Base-by-base conservation (phyloP, 106 monocot species). In the Platanthera zijinensis region DNA sequence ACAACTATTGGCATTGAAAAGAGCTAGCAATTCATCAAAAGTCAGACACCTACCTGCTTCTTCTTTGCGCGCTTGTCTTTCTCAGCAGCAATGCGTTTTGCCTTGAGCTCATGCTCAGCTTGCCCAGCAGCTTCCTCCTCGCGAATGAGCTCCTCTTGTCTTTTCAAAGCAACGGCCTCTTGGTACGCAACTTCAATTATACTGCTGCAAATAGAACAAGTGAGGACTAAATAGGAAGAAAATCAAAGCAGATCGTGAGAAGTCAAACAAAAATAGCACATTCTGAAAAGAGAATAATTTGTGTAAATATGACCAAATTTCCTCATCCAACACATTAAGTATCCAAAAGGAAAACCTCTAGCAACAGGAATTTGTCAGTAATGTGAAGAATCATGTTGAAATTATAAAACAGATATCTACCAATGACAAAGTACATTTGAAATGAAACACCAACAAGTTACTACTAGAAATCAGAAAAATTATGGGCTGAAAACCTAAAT, bases 131-230 rank as follows among this genome's bases (percentile, higher is more conserved):
- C 90, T 81, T 97, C 96, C 80, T 97, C 96, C 82, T 97, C 96
- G 68, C 96, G 91, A 83, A 97, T 97, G 25, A 97, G 91, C 63
- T 97, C 96, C 79, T 97, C 96, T 79, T 94, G 96, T 72, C 93
- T 91, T 82, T 91, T 93, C 30, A 97, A 79, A 76, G 96, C 93
- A 80, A 97, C 86, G 50, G 93, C 96, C 74, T 97, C 96, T 53
- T 97, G 89, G 80, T 97, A 88, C 12, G 91, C 87, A 80, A 91
- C 90, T 56, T 97, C 96, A 79, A 97, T 94, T 80, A 82, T 84
- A 87, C 96, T 97, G 91, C 83, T 86, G 80, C 49, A 77, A 72
- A 74, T 19, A 83, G 39, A n/a, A 77, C 48, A 70, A 14, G 48
- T 47, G 32, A 47, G 48, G 39, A 70, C 13, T 17, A 15, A 6